Conservation (phyloP, 1,284 basidiomycete genomes). For the Ganoderma lingzhi region DNA sequence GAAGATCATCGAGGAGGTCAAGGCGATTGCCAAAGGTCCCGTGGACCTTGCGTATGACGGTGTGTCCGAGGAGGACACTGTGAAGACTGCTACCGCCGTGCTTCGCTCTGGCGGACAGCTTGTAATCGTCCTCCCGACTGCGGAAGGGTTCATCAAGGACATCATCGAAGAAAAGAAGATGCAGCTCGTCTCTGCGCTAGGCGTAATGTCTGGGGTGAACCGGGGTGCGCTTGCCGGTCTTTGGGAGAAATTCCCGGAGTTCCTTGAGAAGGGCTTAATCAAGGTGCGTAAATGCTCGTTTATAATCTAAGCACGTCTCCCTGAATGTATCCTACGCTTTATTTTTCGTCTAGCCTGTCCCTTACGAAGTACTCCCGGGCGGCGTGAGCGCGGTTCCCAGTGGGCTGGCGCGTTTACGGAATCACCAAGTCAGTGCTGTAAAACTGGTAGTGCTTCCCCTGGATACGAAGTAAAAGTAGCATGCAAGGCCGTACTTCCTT, state of each 20-base stretch:
- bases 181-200: slow-evolving; percentile 15
- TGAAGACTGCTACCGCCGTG: slow-evolving; percentile 33
- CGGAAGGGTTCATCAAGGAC: slow-evolving; percentile 3
- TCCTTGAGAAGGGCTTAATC: slow-evolving; percentile 12
- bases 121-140: slow-evolving; percentile 23
- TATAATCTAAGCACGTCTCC: background rate
- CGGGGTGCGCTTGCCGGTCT: slow-evolving; percentile 6
- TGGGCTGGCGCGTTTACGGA: slow-evolving; percentile 52
- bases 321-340: background rate
- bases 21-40: slow-evolving; percentile 23
- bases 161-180: slow-evolving; percentile 12
- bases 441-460: slow-evolving; percentile 59
- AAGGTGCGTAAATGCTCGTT: slow-evolving; percentile 8
- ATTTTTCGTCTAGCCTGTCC: slow-evolving; percentile 28
- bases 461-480: slow-evolving; percentile 41
- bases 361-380: slow-evolving; percentile 50
- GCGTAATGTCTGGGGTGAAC: slow-evolving; percentile 15
- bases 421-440: slow-evolving; percentile 52
- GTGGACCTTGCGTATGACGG: slow-evolving; percentile 38
- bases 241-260: slow-evolving; percentile 11
- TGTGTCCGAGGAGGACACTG: slow-evolving; percentile 29
- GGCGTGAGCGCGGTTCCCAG: slow-evolving; percentile 54
- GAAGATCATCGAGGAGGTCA: slow-evolving; percentile 15
- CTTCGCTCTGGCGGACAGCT: slow-evolving; percentile 35
- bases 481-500: too few relatives aligned